Evolutionary conservation across 176 grass and related monocot genomes (phyloP), one percentile per base, ranked within the genome.

Genomic region (Eremochloa ophiuroides): DNA sequence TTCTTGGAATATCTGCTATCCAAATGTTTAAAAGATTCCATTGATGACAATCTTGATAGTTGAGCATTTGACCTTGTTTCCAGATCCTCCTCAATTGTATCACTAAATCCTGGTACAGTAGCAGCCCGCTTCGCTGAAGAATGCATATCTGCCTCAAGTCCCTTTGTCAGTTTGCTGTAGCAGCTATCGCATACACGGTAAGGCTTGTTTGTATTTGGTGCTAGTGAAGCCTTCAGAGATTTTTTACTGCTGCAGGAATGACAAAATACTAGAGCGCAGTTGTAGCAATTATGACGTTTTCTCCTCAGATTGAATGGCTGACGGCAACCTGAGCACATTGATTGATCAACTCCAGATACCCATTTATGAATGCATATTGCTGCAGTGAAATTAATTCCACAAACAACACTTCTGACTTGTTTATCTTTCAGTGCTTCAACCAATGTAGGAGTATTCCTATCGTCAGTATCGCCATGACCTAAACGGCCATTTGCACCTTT

Each of bases 291-390:
- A 76, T 98, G 96, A 10, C 93, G 82, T 91, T 95, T 98, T 83
- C 96, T 95, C 85, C 94, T 98, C 85, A 98, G 91, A 72, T 91
- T 98, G 80, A 98, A 98, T 70, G 96, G 88, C 79, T 95, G 85
- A 26, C 80, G 92, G 77, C 96, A 98, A 69, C 96, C 96, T 37
- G 96, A 98, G 84, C 96, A 98, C 91, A 98, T 95, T 15, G 96
- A 95, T 53, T 98, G 96, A 81, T 98, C 96, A 73, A 93, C 82
- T 82, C 96, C 90, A 79, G 93, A 98, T 62, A 95, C 90, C 93
- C 96, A 98, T 87, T 98, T 98, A 82, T 98, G 96, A 82, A 98
- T 98, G 89, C 92, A 98, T 80, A 98, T 89, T 66, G 92, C 96
- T 79, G 96, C 93, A 87, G 96, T 98, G 80, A 98, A 98, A 72